A percentile compares a stretch with the other conserved stretches of the same genome.
These are phyloP conservation scores for Cadophora sp. DNA, from an alignment of 2,329 filamentous ascomycete species.

Conservation along the genomic window DNA sequence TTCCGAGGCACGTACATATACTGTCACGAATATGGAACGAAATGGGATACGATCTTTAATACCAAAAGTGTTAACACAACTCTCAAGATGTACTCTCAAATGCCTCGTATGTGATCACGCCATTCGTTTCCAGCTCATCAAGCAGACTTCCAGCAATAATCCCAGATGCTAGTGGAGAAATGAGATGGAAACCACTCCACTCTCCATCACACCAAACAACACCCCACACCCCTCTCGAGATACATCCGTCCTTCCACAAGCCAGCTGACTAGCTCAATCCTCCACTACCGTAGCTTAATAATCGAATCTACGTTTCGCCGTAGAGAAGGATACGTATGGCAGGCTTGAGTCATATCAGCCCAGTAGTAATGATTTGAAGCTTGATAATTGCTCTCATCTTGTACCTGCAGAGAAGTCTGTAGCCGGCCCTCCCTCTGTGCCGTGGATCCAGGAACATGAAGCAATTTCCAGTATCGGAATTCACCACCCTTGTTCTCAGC, in stretches of 20 bases:
- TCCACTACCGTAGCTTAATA: not conserved
- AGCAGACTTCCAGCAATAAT: not conserved
- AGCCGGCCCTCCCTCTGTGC: not conserved
- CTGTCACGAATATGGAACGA: slow-evolving; percentile 23
- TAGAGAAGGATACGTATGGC: not conserved
- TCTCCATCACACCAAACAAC: not conserved
- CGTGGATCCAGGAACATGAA: not conserved
- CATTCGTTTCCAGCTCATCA: slow-evolving; percentile 1
- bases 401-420: not conserved
- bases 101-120: not conserved
- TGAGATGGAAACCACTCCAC: slow-evolving; percentile 7
- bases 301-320: not conserved
- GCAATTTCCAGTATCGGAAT: not conserved
- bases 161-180: not conserved
- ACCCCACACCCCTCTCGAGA: not conserved
- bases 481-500: not conserved
- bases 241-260: not conserved
- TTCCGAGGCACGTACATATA: slow-evolving; percentile 14
- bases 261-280: slow-evolving; percentile 5
- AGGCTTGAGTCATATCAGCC: not conserved
- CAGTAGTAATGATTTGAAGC: not conserved
- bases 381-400: not conserved
- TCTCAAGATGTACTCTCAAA: not conserved
- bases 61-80: slow-evolving; percentile 2
- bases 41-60: slow-evolving; percentile 21